These are phyloP conservation scores for Phyllosticta paracitricarpa DNA, from an alignment of 2,329 filamentous ascomycete species.

Conservation along the genomic window DNA sequence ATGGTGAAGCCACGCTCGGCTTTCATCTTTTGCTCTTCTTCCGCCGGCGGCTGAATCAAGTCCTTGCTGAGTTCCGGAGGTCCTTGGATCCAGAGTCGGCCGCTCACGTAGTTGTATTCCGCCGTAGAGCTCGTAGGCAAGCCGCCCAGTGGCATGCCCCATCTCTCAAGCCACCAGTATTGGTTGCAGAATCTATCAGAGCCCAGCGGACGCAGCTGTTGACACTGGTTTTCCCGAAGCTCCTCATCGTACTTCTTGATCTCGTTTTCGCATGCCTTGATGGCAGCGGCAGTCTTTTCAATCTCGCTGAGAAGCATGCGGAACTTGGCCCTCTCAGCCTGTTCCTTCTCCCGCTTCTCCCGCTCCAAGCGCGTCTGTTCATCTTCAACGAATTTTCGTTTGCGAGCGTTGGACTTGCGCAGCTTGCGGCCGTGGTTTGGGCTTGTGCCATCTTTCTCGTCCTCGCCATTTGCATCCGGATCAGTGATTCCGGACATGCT, in stretches of 20 bases:
- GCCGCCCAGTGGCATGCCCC: constrained; percentile 92
- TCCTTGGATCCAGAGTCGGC: constrained; percentile 91
- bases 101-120: constrained; percentile 81
- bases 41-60: constrained; percentile 64
- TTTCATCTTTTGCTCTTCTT: constrained; percentile 54
- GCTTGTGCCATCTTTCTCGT: constrained; percentile 42
- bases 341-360: constrained; percentile 52
- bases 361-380: constrained; percentile 50
- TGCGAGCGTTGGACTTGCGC: constrained; percentile 53
- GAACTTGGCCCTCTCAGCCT: constrained; percentile 56
- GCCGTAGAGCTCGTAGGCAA: constrained; percentile 82
- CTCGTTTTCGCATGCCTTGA: constrained; percentile 74
- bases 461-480: constrained; percentile 45
- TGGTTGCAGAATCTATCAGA: constrained; percentile 97
- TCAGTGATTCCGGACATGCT: constrained; percentile 58
- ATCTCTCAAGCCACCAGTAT: constrained; percentile 98
- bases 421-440: constrained; percentile 46
- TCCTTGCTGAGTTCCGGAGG: constrained; percentile 79
- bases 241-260: constrained; percentile 84
- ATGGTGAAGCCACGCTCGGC: constrained; percentile 58
- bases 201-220: constrained; percentile 77
- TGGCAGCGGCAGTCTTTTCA: constrained; percentile 70
- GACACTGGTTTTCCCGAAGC: constrained; percentile 85
- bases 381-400: constrained; percentile 61
- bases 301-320: constrained; percentile 77